Conservation (phyloP, 2,329 filamentous ascomycete species). For the Colletotrichum incanum region DNA sequence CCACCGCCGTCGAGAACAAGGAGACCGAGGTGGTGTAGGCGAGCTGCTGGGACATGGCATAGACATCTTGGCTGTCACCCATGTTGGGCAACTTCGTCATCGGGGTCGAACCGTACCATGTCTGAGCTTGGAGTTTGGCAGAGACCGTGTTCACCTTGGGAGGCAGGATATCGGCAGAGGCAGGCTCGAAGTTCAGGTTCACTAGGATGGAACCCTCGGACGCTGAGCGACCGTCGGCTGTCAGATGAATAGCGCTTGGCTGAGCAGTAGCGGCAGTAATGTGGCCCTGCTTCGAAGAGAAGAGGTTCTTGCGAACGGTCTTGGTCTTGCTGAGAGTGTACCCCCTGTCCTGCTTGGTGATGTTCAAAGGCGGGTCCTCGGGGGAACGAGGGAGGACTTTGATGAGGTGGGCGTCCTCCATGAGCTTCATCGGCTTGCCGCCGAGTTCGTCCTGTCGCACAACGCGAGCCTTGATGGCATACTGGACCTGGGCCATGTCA, state of each 20-base stretch:
- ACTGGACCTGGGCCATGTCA: slow-evolving; percentile 69
- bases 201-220: slow-evolving; percentile 61
- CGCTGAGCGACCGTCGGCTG: slow-evolving; percentile 63
- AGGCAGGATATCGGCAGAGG: slow-evolving; percentile 58
- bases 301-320: slow-evolving; percentile 67
- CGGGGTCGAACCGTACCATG: slow-evolving; percentile 65
- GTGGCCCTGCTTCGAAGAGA: slow-evolving; percentile 66
- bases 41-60: slow-evolving; percentile 50
- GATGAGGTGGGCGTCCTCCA: slow-evolving; percentile 62
- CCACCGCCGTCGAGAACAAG: slow-evolving; percentile 56
- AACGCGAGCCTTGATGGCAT: slow-evolving; percentile 65
- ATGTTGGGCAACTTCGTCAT: slow-evolving; percentile 66
- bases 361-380: slow-evolving; percentile 67
- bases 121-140: slow-evolving; percentile 67
- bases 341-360: slow-evolving; percentile 63
- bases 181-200: slow-evolving; percentile 64
- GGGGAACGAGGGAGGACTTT: slow-evolving; percentile 67
- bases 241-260: slow-evolving; percentile 65
- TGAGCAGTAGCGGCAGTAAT: slow-evolving; percentile 63
- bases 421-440: slow-evolving; percentile 50
- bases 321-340: slow-evolving; percentile 68
- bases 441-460: slow-evolving; percentile 51
- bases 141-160: slow-evolving; percentile 66
- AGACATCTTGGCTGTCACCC: slow-evolving; percentile 60
- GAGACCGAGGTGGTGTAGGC: slow-evolving; percentile 63